Evolutionary conservation across 495 filamentous ascomycete genomes (phyloP).

Genomic region (Podospora fimiseda): DNA sequence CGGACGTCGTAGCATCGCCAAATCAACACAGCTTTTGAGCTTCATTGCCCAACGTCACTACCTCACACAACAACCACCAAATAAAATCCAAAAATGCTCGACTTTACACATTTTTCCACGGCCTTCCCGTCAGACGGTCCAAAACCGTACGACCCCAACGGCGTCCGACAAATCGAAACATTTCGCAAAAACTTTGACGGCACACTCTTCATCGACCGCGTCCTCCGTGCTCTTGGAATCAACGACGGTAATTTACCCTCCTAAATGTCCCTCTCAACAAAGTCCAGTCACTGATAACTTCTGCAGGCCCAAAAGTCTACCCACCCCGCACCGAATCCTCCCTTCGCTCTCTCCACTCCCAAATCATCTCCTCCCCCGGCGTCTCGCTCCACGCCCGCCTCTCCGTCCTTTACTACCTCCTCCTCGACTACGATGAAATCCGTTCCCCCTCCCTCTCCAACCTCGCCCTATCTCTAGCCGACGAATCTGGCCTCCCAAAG

Average conservation of each 20-base stretch:
- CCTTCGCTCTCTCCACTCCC: conserved; percentile 57
- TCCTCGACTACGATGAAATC: conserved; percentile 61
- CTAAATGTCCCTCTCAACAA: neutral
- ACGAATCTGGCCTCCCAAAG: conserved; percentile 44
- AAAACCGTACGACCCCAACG: conserved; percentile 54
- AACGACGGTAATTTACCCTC: conserved; percentile 46
- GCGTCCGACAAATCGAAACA: conserved; percentile 51
- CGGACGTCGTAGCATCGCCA: neutral
- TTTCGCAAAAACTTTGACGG: conserved; percentile 58
- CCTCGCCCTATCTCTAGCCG: conserved; percentile 51
- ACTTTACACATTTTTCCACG: conserved; percentile 51
- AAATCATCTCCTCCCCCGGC: conserved; percentile 48
- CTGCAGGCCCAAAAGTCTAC: conserved; percentile 53
- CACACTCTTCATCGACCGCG: conserved; percentile 66
- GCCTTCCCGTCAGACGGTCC: conserved; percentile 59
- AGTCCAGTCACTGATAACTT: neutral
- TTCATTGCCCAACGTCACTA: neutral
- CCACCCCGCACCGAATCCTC: conserved; percentile 60
- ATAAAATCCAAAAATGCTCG: conserved; percentile 29
- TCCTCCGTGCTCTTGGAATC: conserved; percentile 63
- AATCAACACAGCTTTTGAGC: neutral
- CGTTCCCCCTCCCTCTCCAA: conserved; percentile 30
- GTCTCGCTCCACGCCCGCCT: conserved; percentile 66
- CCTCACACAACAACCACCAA: neutral
- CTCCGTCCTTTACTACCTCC: conserved; percentile 72